Evolutionary conservation across 2,329 filamentous ascomycete genomes (phyloP).

Genomic region (Aureobasidium musti): DNA sequence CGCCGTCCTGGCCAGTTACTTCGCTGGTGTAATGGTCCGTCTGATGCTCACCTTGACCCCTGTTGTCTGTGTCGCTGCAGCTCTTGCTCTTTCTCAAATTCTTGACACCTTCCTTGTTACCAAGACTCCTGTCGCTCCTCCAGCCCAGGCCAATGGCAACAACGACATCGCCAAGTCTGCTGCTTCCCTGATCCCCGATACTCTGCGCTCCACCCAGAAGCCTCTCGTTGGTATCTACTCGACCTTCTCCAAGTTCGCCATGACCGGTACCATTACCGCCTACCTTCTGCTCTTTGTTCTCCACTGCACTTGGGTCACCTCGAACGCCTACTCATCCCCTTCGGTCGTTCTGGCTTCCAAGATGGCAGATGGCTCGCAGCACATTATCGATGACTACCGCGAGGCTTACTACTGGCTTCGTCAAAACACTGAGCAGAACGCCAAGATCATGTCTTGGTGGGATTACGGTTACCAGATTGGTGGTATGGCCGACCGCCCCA

Average conservation of each 20-base stretch:
- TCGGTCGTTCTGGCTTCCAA: slow-evolving; percentile 93
- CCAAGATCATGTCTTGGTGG: slow-evolving; percentile 99
- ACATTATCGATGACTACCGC: slow-evolving; percentile 99
- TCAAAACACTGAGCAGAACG: slow-evolving; percentile 91
- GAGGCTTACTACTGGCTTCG: slow-evolving; percentile 99
- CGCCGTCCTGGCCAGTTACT: slow-evolving; percentile 94
- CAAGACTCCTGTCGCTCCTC: slow-evolving; percentile 59
- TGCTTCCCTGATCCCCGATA: slow-evolving; percentile 55
- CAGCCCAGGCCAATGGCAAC: slow-evolving; percentile 49
- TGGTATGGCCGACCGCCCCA: slow-evolving; percentile 97
- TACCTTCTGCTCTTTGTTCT: slow-evolving; percentile 93
- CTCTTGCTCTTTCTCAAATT: slow-evolving; percentile 82
- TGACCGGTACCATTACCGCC: slow-evolving; percentile 69
- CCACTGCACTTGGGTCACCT: slow-evolving; percentile 99
- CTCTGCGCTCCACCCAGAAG: slow-evolving; percentile 69
- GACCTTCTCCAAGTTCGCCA: slow-evolving; percentile 73
- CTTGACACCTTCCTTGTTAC: slow-evolving; percentile 80
- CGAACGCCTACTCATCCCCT: slow-evolving; percentile 96
- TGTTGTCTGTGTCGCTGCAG: slow-evolving; percentile 91
- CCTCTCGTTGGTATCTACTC: slow-evolving; percentile 84
- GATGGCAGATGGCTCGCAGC: slow-evolving; percentile 90
- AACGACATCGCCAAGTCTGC: slow-evolving; percentile 55
- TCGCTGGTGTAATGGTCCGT: slow-evolving; percentile 98
- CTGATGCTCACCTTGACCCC: slow-evolving; percentile 97
- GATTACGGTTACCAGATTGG: slow-evolving; percentile 99